Conservation (phyloP, 352 stramenopile genomes). For the Thalassiosira exigua region DNA sequence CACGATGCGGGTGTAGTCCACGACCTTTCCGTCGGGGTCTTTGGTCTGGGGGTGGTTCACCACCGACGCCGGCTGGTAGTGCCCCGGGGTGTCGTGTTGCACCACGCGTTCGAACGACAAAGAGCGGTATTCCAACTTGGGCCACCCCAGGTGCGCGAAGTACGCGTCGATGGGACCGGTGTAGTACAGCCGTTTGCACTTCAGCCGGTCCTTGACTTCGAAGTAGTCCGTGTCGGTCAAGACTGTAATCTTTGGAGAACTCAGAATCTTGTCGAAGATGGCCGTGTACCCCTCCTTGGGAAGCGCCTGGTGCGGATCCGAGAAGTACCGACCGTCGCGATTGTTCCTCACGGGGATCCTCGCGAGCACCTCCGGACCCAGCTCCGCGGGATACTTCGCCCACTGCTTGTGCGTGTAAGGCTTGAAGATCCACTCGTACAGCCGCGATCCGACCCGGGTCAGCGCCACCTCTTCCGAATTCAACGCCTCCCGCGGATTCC, state of each 20-base stretch:
- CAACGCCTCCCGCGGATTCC: slow-evolving; percentile 20
- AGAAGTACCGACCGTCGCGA: slow-evolving; percentile 80
- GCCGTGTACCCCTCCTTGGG: slow-evolving; percentile 82
- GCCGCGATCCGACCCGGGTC: slow-evolving; percentile 49
- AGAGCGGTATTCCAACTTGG: slow-evolving; percentile 81
- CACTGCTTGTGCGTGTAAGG: slow-evolving; percentile 86
- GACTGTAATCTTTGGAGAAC: slow-evolving; percentile 74
- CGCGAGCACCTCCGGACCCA: slow-evolving; percentile 75
- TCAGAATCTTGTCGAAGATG: slow-evolving; percentile 79
- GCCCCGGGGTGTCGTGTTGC: slow-evolving; percentile 51
- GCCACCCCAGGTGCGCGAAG: slow-evolving; percentile 67
- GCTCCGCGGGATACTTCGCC: slow-evolving; percentile 75
- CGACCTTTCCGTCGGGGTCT: slow-evolving; percentile 40
- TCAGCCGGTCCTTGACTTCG: slow-evolving; percentile 56
- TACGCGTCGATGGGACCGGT: slow-evolving; percentile 82
- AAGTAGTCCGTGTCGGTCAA: slow-evolving; percentile 81
- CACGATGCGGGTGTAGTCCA: slow-evolving; percentile 81
- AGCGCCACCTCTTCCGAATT: slow-evolving; percentile 83
- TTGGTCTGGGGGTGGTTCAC: slow-evolving; percentile 84
- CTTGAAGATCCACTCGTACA: slow-evolving; percentile 82
- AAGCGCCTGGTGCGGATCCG: slow-evolving; percentile 77
- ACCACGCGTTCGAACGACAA: slow-evolving; percentile 72
- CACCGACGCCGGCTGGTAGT: slow-evolving; percentile 62
- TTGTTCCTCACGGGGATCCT: slow-evolving; percentile 81
- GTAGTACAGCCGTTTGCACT: slow-evolving; percentile 67